These are phyloP conservation scores for Berkeleyomyces rouxiae DNA, from an alignment of 2,329 filamentous ascomycete genomes.

Conservation along the genomic window DNA sequence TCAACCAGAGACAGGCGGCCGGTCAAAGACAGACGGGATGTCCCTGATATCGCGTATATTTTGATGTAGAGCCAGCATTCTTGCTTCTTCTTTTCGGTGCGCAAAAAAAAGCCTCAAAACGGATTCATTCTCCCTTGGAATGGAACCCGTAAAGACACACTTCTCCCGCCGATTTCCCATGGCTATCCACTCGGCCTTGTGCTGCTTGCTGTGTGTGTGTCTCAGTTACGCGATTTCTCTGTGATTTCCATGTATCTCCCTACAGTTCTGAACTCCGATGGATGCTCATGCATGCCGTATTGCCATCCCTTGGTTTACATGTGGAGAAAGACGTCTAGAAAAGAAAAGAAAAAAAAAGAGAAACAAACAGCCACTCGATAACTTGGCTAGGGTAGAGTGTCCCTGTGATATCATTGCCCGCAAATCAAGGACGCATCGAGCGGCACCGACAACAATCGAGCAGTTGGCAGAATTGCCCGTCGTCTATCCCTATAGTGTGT, in stretches of 20 bases:
- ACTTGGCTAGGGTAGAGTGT: not conserved
- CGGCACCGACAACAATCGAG: too few species aligned
- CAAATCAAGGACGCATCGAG: too few species aligned
- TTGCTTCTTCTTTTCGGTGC: not conserved
- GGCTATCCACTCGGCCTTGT: not conserved
- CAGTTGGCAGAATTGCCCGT: too few species aligned
- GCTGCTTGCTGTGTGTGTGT: not conserved
- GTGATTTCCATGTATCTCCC: not conserved
- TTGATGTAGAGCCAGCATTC: not conserved
- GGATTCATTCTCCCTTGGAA: not conserved
- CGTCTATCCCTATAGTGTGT: too few species aligned
- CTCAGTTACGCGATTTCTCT: not conserved
- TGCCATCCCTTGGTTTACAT: not conserved
- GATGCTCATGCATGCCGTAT: not conserved
- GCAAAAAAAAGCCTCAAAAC: not conserved
- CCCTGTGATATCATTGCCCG: too few species aligned
- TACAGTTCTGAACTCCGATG: not conserved
- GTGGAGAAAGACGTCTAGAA: not conserved
- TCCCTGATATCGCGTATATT: not conserved
- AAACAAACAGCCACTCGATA: not conserved
- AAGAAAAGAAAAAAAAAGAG: not conserved
- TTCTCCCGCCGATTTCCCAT: not conserved
- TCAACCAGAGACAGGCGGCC: not conserved
- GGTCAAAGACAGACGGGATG: not conserved
- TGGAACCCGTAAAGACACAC: not conserved